Percentiles rank a stretch among this genome's conserved stretches.
phyloP scores from a whole-genome alignment of 192 early-diverging fungal genomes.

The Kickxella alabastrina region DNA sequence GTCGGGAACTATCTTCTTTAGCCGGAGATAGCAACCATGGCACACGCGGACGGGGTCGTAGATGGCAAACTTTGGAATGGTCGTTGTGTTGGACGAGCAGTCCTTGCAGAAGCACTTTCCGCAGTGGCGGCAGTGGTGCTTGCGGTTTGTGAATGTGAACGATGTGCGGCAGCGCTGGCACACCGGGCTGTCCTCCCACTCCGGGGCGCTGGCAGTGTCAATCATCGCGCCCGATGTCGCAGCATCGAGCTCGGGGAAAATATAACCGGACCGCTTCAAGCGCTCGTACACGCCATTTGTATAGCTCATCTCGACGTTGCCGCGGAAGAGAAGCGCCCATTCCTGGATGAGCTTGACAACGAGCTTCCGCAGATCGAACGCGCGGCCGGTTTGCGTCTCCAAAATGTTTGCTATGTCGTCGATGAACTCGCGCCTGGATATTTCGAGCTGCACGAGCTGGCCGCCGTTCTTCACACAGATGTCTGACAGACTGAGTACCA shows the following conservation, averaged over 20 bases:
- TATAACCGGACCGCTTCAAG: conserved; percentile 66
- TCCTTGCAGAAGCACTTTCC: conserved; percentile 89
- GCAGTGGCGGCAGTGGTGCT: conserved; percentile 98
- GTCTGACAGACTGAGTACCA: conserved; percentile 84
- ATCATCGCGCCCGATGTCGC: conserved; percentile 64
- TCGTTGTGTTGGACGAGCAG: conserved; percentile 84
- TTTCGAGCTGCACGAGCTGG: conserved; percentile 74
- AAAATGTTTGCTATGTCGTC: conserved; percentile 71
- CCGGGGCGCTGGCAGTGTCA: conserved; percentile 89
- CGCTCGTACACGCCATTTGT: conserved; percentile 74
- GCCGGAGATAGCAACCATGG: conserved; percentile 83
- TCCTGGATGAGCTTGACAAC: conserved; percentile 78
- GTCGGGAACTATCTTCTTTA: conserved; percentile 55
- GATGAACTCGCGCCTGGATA: conserved; percentile 85
- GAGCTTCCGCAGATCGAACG: conserved; percentile 74
- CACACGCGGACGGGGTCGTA: conserved; percentile 92
- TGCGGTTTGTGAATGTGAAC: conserved; percentile 93
- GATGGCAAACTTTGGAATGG: conserved; percentile 84
- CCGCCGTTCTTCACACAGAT: conserved; percentile 96
- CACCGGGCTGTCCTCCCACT: conserved; percentile 92
- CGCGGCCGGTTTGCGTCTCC: conserved; percentile 54
- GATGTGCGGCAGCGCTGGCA: conserved; percentile 90
- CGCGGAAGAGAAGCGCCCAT: conserved; percentile 81
- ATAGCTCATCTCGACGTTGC: conserved; percentile 75
- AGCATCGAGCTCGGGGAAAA: conserved; percentile 69